Evolutionary conservation across 306 rosid species (phyloP).

Genomic region (Coriaria nepalensis): DNA sequence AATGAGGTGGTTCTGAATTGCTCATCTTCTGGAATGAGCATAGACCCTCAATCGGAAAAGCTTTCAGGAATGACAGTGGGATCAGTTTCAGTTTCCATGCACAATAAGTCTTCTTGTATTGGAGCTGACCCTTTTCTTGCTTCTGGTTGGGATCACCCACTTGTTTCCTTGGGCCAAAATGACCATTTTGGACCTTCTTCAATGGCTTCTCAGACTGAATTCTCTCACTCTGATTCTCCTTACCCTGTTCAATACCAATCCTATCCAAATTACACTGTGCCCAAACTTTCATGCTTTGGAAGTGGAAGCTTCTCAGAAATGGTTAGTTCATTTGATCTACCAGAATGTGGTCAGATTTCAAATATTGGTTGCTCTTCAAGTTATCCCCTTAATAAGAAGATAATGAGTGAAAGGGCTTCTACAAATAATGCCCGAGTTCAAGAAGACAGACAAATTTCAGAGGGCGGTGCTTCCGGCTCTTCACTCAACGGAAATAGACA

Average conservation of each 20-base stretch:
- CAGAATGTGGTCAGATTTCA: conserved; percentile 38
- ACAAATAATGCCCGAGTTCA: conserved; percentile 31
- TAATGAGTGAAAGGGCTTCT: conserved; percentile 22
- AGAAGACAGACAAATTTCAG: conserved; percentile 32
- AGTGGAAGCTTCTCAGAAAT: conserved; percentile 69
- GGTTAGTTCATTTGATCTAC: conserved; percentile 44
- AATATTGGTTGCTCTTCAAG: conserved; percentile 35
- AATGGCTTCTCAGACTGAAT: conserved; percentile 48
- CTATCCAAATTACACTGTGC: conserved; percentile 43
- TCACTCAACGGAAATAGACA: conserved; percentile 49
- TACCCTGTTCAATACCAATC: conserved; percentile 58
- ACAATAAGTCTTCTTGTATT: conserved; percentile 31
- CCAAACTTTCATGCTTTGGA: conserved; percentile 55
- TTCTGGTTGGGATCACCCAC: conserved; percentile 70
- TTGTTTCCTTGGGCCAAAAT: conserved; percentile 55
- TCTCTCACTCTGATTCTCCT: conserved; percentile 42
- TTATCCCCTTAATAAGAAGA: conserved; percentile 36
- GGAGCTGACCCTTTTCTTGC: conserved; percentile 41
- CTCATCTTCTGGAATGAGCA: conserved; percentile 39
- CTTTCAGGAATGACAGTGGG: conserved; percentile 42
- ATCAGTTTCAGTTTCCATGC: conserved; percentile 28
- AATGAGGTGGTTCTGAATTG: conserved; percentile 36
- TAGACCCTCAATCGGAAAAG: conserved; percentile 28
- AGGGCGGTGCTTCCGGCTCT: conserved; percentile 30
- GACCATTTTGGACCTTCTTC: conserved; percentile 67